Percentiles rank a stretch among this genome's conserved stretches.
Evolutionary conservation across 2,329 filamentous ascomycete genomes (phyloP).

Genomic region (Pezicula radicicola): DNA sequence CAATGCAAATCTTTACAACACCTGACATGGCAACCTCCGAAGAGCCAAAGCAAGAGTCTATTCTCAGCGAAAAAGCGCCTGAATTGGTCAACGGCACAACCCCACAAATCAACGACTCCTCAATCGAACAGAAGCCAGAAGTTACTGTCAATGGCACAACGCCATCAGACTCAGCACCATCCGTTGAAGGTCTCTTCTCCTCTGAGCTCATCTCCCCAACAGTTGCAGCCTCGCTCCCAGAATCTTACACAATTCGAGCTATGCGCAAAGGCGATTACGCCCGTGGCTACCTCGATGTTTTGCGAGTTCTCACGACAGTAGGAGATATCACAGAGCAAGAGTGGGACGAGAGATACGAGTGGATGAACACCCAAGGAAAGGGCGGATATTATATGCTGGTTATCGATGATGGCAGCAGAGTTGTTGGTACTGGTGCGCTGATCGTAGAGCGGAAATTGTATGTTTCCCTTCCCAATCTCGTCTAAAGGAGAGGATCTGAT

Average conservation of each 20-base stretch:
- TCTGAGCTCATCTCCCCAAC: slow-evolving; percentile 72
- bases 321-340: slow-evolving; percentile 74
- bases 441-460: slow-evolving; percentile 94
- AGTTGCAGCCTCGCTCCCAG: slow-evolving; percentile 70
- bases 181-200: slow-evolving; percentile 66
- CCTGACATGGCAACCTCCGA: too few species aligned
- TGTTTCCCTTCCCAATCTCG: slow-evolving; percentile 30
- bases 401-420: slow-evolving; percentile 68
- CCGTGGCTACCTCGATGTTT: slow-evolving; percentile 82
- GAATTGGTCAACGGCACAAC: not conserved
- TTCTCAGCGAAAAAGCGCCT: too few species aligned
- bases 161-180: slow-evolving; percentile 1
- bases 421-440: slow-evolving; percentile 85
- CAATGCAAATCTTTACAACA: too few species aligned
- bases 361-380: slow-evolving; percentile 63
- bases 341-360: slow-evolving; percentile 77
- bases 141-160: slow-evolving; percentile 3
- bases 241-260: slow-evolving; percentile 79
- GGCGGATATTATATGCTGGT: slow-evolving; percentile 83
- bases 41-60: too few species aligned
- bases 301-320: slow-evolving; percentile 88
- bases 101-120: not conserved
- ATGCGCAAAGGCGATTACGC: slow-evolving; percentile 75
- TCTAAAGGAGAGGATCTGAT: not conserved
- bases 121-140: not conserved